Evolutionary conservation across 2,329 filamentous ascomycete species (phyloP).

Genomic region (Exophiala calicioides): DNA sequence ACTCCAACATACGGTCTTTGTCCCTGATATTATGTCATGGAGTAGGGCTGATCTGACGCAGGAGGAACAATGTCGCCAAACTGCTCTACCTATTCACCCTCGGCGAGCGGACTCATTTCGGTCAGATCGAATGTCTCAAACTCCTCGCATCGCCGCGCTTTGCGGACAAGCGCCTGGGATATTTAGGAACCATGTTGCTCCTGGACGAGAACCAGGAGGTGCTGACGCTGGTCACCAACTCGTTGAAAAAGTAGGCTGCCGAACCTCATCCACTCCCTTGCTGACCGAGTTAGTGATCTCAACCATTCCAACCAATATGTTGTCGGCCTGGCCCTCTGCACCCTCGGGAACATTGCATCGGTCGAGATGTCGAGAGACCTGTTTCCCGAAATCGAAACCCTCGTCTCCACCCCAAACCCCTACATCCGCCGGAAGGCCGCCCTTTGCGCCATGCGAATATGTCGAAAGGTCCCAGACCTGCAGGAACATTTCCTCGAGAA

Average conservation of each 20-base stretch:
- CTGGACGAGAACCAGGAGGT: constrained; percentile 99
- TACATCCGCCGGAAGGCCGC: constrained; percentile 97
- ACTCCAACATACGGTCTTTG: constrained; percentile 81
- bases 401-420: constrained; percentile 92
- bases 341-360: constrained; percentile 95
- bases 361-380: constrained; percentile 98
- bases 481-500: constrained; percentile 98
- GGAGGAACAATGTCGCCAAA: constrained; percentile 98
- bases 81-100: constrained; percentile 97
- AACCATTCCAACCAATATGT: constrained; percentile 98
- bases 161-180: constrained; percentile 93
- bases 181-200: constrained; percentile 92
- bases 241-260: constrained; percentile 80
- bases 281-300: constrained; percentile 69
- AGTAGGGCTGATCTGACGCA: constrained; percentile 41
- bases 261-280: neutral
- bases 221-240: constrained; percentile 94
- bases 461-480: constrained; percentile 93
- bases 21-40: constrained; percentile 1
- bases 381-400: constrained; percentile 90
- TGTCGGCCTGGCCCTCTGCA: constrained; percentile 92
- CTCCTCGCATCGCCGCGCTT: constrained; percentile 94
- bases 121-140: constrained; percentile 98
- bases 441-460: constrained; percentile 98
- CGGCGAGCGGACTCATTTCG: constrained; percentile 96